Percentiles rank a stretch among this genome's conserved stretches.
These are phyloP conservation scores for Lumnitzera littorea DNA, from an alignment of 345 rosid species.

Conservation along the genomic window DNA sequence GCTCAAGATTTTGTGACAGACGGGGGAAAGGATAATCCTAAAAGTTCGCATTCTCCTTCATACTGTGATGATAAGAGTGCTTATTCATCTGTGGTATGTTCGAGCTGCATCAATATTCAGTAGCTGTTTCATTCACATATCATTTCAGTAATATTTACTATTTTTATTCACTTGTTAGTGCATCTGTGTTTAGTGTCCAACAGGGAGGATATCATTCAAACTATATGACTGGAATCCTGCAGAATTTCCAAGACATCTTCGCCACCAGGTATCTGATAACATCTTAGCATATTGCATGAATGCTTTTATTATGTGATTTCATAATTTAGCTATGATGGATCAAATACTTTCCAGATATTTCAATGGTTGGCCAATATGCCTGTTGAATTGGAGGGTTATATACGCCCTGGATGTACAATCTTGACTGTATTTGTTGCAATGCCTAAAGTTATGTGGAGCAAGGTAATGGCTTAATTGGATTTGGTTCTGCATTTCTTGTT, in stretches of 20 bases:
- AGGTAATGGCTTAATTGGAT: conserved; percentile 34
- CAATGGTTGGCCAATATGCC: conserved; percentile 98
- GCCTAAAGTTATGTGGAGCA: conserved; percentile 82
- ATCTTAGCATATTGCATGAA: conserved; percentile 51
- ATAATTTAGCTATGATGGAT: conserved; percentile 20
- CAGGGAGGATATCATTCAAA: conserved; percentile 93
- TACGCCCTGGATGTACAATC: conserved; percentile 97
- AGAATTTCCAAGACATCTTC: conserved; percentile 97
- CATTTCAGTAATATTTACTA: background rate
- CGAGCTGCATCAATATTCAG: conserved; percentile 10
- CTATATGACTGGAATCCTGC: conserved; percentile 99
- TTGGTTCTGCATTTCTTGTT: too few relatives aligned
- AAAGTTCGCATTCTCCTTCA: conserved; percentile 41
- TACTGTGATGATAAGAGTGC: conserved; percentile 50
- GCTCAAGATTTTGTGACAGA: conserved; percentile 43
- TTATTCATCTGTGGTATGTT: conserved; percentile 73
- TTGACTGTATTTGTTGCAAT: conserved; percentile 81
- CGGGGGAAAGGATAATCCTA: conserved; percentile 50
- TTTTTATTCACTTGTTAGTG: background rate
- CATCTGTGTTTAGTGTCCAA: conserved; percentile 65
- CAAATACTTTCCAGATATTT: conserved; percentile 56
- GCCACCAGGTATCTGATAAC: conserved; percentile 82
- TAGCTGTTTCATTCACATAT: conserved; percentile 2
- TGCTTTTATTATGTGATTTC: conserved; percentile 9
- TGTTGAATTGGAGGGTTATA: conserved; percentile 89